Evolutionary conservation across 352 stramenopile species (phyloP).

Genomic region (Phytophthora syringae): DNA sequence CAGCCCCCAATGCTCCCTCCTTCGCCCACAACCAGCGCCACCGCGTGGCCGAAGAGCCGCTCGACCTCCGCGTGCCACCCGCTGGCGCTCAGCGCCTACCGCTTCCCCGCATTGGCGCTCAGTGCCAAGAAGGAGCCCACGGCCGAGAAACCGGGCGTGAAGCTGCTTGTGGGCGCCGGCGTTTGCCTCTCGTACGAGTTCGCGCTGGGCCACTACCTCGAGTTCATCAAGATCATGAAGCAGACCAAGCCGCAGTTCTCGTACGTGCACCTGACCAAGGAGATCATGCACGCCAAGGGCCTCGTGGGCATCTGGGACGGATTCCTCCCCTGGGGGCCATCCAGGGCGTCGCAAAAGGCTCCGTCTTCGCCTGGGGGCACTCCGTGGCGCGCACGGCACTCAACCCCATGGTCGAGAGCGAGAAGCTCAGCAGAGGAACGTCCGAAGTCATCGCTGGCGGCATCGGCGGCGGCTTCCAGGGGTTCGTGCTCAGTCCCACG

Average conservation of each 20-base stretch:
- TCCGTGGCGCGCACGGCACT: constrained; percentile 67
- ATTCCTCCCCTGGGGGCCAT: constrained; percentile 94
- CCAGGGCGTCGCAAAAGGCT: constrained; percentile 90
- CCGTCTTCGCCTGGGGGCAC: constrained; percentile 92
- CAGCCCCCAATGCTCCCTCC: constrained; percentile 12
- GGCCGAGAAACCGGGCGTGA: constrained; percentile 66
- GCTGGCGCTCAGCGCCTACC: constrained; percentile 33
- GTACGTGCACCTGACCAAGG: constrained; percentile 78
- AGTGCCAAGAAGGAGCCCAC: constrained; percentile 36
- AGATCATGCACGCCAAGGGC: constrained; percentile 91
- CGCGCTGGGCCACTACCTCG: constrained; percentile 89
- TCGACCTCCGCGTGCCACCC: constrained; percentile 15
- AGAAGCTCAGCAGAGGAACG: constrained; percentile 56
- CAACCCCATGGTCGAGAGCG: constrained; percentile 62
- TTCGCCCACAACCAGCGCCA: constrained; percentile 25
- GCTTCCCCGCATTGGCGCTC: constrained; percentile 22
- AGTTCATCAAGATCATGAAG: constrained; percentile 96
- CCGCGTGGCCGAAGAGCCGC: constrained; percentile 17
- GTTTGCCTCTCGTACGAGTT: constrained; percentile 92
- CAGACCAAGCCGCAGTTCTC: constrained; percentile 84
- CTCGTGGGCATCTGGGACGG: constrained; percentile 93
- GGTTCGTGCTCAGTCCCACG: constrained; percentile 92
- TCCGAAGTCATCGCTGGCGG: constrained; percentile 89
- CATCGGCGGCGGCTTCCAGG: constrained; percentile 91
- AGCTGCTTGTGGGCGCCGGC: constrained; percentile 85